Evolutionary conservation across 129 eudicot species (phyloP), one percentile per base, ranked within the genome.

Genomic region (Flaveria linearis): DNA sequence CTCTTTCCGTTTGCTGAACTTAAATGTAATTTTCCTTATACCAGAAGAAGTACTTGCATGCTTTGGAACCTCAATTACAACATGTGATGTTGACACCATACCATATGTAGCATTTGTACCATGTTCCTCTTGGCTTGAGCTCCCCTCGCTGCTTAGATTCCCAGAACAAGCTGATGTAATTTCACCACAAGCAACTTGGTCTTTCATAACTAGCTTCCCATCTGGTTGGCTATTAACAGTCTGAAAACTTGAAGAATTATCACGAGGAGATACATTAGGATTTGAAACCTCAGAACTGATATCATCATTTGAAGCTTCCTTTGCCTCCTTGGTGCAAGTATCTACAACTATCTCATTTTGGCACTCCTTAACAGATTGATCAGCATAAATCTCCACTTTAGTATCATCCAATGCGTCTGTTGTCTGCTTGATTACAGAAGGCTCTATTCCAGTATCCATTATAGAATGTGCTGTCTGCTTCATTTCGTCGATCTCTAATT

Each of bases 21-120:
- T 94, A 80, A 94, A 89, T 15, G 93, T 91, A 64, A 94, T 91
- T 84, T 94, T 94, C 83, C 96, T 83, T 28, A 94, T 82, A 46
- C 98, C 98, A 15, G 96, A 88, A 26, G 89, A 88, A 49, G 89
- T 84, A 56, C 85, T 84, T 13, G 78, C 76, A 82, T 88, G 85
- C 80, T 91, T 84, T 52, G 97, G 98, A 67, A 89, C 89, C 81
- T 94, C 97, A 33, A 94, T 84, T 50, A 91, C 88, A 64, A 94
- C 88, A 74, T 82, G 72, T 56, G 97, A 81, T 18, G 79, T 86
- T 45, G 88, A 71, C 75, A 77, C 77, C 9, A 76, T 81, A 18
- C 71, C 84, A 10, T 72, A 9, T 42, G 75, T 63, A 43, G 69
- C 52, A 33, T 67, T 81, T 36, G 66, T 63, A 20, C 79, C 84